Conservation (phyloP, 331 rosid species). For the Prunus yedoensis region DNA sequence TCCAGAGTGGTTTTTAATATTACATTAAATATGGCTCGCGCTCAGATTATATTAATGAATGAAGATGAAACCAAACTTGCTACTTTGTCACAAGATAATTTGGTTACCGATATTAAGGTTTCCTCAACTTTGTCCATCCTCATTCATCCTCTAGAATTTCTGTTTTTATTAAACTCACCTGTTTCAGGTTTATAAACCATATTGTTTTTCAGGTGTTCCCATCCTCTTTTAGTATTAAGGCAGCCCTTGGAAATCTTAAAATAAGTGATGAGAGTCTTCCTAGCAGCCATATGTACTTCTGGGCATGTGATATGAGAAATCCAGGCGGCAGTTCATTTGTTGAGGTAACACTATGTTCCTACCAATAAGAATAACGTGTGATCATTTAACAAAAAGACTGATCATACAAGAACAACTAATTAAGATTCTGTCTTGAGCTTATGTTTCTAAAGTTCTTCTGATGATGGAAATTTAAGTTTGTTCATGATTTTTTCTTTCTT, state of each 20-base stretch:
- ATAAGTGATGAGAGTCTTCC: slow-evolving; percentile 93
- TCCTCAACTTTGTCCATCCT: background rate
- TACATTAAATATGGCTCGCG: slow-evolving; percentile 76
- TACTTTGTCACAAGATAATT: slow-evolving; percentile 86
- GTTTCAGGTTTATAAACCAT: background rate
- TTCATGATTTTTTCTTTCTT: background rate
- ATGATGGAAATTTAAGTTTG: too few relatives aligned
- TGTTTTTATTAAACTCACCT: background rate
- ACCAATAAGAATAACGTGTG: background rate
- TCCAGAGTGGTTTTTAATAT: slow-evolving; percentile 77
- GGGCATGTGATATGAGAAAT: slow-evolving; percentile 98
- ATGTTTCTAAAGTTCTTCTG: too few relatives aligned
- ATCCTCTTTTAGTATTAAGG: slow-evolving; percentile 91
- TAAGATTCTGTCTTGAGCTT: background rate
- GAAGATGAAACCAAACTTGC: slow-evolving; percentile 85
- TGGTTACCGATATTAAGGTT: slow-evolving; percentile 59
- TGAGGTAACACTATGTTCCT: slow-evolving; percentile 48
- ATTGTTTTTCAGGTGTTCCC: slow-evolving; percentile 74
- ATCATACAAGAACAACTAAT: background rate
- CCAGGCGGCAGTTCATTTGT: slow-evolving; percentile 98
- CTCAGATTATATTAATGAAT: slow-evolving; percentile 81
- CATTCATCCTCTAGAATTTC: background rate
- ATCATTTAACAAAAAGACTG: background rate
- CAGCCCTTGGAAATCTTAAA: slow-evolving; percentile 89
- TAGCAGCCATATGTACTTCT: slow-evolving; percentile 72